Percentiles rank a stretch among this genome's conserved stretches.
Evolutionary conservation across 1,284 basidiomycete species (phyloP).

Genomic region (Moesziomyces globuligerus): DNA sequence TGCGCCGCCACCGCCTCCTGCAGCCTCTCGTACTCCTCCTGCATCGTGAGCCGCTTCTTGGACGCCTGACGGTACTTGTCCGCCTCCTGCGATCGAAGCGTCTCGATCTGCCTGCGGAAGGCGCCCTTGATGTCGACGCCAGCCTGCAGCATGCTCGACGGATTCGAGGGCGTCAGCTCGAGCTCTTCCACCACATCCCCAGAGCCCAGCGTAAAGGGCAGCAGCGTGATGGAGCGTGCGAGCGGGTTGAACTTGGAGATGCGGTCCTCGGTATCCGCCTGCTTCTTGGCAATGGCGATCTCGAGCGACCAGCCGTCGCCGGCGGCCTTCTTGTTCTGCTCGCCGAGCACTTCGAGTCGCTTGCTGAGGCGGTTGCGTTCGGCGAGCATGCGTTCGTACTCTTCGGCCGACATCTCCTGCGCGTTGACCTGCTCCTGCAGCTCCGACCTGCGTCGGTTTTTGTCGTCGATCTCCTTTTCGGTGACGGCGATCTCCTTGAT

Average conservation of each 20-base stretch:
- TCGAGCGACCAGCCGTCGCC: conserved; percentile 57
- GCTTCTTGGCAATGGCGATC: conserved; percentile 57
- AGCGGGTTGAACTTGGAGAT: conserved; percentile 53
- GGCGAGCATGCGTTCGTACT: conserved; percentile 59
- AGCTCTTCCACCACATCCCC: conserved; percentile 50
- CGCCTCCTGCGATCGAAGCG: conserved; percentile 40
- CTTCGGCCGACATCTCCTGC: conserved; percentile 62
- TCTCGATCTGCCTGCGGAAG: conserved; percentile 47
- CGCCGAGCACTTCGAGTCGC: conserved; percentile 48
- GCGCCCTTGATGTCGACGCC: conserved; percentile 54
- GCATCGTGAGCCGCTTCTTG: conserved; percentile 49
- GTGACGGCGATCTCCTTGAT: conserved; percentile 41
- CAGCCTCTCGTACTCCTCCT: conserved; percentile 53
- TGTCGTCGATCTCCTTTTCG: conserved; percentile 52
- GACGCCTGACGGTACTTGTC: conserved; percentile 47
- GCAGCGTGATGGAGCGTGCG: conserved; percentile 49
- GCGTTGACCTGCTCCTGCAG: conserved; percentile 57
- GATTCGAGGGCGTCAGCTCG: conserved; percentile 47
- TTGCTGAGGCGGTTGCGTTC: conserved; percentile 56
- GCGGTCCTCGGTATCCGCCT: conserved; percentile 58
- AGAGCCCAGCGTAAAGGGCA: conserved; percentile 46
- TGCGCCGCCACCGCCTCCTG: conserved; percentile 40
- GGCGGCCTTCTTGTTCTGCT: conserved; percentile 51
- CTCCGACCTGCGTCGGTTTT: conserved; percentile 45
- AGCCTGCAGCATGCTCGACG: conserved; percentile 51